Conservation (phyloP, 164 flowering plant species). For the Annona cherimola region DNA sequence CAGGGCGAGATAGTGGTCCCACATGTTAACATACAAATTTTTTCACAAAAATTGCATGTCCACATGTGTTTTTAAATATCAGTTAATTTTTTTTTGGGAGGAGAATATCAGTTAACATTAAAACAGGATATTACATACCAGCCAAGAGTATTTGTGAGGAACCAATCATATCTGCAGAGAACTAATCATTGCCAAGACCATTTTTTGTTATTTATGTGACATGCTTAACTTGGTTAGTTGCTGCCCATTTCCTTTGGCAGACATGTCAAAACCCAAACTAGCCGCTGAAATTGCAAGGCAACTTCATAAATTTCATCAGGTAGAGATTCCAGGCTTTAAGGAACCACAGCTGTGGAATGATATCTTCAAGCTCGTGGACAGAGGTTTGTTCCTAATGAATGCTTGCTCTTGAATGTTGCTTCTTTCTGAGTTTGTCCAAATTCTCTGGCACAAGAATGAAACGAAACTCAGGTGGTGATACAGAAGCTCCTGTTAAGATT, state of each 20-base stretch:
- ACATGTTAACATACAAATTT: too few species aligned
- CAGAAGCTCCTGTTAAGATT: not conserved
- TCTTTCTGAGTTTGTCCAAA: not conserved
- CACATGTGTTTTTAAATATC: too few species aligned
- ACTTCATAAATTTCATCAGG: conserved; percentile 73
- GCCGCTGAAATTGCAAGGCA: conserved; percentile 89
- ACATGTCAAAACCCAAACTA: conserved; percentile 74
- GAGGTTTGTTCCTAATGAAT: conserved; percentile 39
- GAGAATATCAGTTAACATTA: too few species aligned
- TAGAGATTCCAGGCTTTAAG: conserved; percentile 77
- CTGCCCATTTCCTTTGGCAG: conserved; percentile 29
- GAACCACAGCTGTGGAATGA: conserved; percentile 95
- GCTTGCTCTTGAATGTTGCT: not conserved
- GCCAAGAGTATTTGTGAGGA: too few species aligned
- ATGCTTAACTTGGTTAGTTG: not conserved
- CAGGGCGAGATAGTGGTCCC: too few species aligned
- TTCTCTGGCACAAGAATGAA: not conserved
- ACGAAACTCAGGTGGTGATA: not conserved
- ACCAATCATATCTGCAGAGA: too few species aligned
- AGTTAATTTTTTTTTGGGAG: too few species aligned
- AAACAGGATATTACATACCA: too few species aligned
- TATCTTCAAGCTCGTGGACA: conserved; percentile 60
- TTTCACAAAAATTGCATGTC: too few species aligned
- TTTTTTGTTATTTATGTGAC: too few species aligned
- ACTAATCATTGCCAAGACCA: too few species aligned